Evolutionary conservation across 805 yeast genomes (phyloP), one percentile per base, ranked within the genome.

Genomic region (Cyberlindnera sargentensis): DNA sequence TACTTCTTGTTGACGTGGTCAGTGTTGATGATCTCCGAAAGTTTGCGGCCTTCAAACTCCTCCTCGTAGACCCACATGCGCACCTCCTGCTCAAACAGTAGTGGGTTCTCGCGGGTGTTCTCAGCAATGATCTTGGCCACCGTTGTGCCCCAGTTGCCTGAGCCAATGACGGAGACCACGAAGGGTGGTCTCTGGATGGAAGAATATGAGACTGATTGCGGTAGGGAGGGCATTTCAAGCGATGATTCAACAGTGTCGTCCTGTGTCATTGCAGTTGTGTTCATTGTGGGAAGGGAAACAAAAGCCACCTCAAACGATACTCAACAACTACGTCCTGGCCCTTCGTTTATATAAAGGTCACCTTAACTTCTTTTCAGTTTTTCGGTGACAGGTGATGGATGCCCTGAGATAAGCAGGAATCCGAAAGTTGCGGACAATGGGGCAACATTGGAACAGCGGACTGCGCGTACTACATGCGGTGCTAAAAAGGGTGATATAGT

Each of bases 61-160:
- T 90, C 98, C 65, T 91, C 89, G 56, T 72, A 85, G 10, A 90
- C 98, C 98, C 98, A 90, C 97, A 91, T 89, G 54, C 80, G 78
- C 32, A 90, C 96, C 39, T 73, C 66, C 46, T 67, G 67, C 42
- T 76, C 74, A 63, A 91, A 90, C 56, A 84, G 66, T 28, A 78
- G 70, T 26, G 88, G 80, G 63, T 85, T 75, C 52, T 76, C 80
- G 26, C 71, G 69, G 34, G 89, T 71, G 66, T 88, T 88, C 65
- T 91, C 97, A 26, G 96, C 90, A 27, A 88, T 81, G 40, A 91
- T 84, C 65, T 91, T 91, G 49, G 97, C 96, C 42, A 91, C 88
- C 6, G 97, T 90, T 35, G 96, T 87, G 47, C 98, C 98, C 84
- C 98, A 91, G 68, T 91, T 91, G 56, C 98, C 98, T n/a, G 96